phyloP scores from a whole-genome alignment of 768 basidiomycete species.

The Chlorophyllum brunneum region DNA sequence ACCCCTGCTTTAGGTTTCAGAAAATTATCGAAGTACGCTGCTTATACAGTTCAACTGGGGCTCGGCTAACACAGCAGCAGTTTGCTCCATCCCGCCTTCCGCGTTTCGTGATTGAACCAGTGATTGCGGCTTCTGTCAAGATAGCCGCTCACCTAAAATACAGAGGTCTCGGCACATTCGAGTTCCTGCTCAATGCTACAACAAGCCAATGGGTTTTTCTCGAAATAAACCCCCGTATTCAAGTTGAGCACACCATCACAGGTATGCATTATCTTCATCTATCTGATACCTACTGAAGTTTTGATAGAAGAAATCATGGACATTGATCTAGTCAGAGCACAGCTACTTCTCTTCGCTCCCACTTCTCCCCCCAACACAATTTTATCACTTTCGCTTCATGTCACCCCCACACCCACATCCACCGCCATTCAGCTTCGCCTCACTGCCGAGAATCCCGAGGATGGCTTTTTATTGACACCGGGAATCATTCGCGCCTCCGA shows the following conservation, averaged over 20 bases:
- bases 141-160: constrained; percentile 75
- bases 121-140: constrained; percentile 73
- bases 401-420: constrained; percentile 65
- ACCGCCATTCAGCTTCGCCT: constrained; percentile 86
- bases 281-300: background rate
- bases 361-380: constrained; percentile 49
- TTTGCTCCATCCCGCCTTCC: constrained; percentile 76
- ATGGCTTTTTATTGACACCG: constrained; percentile 78
- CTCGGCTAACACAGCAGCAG: constrained; percentile 13
- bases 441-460: constrained; percentile 82
- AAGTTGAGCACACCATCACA: constrained; percentile 92
- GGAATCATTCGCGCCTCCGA: constrained; percentile 80
- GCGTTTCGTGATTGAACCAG: constrained; percentile 61
- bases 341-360: constrained; percentile 77
- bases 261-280: constrained; percentile 35
- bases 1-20: constrained; percentile 44
- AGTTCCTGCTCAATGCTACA: constrained; percentile 77
- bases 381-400: constrained; percentile 63
- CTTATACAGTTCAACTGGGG: too few species aligned
- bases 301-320: constrained; percentile 79
- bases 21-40: constrained; percentile 76
- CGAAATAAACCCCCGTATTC: constrained; percentile 88
- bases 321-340: constrained; percentile 84
- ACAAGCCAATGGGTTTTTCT: constrained; percentile 82
- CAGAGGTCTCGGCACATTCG: constrained; percentile 84